Evolutionary conservation across 1,284 basidiomycete genomes (phyloP).

Genomic region (Papiliotrema terrestris): DNA sequence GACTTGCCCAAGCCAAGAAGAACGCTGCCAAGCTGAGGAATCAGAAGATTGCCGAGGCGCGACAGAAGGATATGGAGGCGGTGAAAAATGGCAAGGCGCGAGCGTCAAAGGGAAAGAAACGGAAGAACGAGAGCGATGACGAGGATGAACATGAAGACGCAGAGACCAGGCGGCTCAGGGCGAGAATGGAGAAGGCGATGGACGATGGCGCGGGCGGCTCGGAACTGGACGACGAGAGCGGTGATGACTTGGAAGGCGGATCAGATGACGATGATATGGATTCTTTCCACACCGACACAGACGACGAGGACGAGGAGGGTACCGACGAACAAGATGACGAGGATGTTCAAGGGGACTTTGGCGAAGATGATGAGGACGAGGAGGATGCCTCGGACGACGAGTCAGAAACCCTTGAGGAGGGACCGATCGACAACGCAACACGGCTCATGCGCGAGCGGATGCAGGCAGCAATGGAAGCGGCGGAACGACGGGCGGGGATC

Average conservation of each 20-base stretch:
- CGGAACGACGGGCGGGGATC: conserved; percentile 21
- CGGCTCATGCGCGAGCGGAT: conserved; percentile 23
- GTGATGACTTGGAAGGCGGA: too few species aligned
- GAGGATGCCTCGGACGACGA: conserved; percentile 10
- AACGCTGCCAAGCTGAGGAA: conserved; percentile 19
- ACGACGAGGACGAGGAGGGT: not conserved
- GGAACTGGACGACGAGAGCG: not conserved
- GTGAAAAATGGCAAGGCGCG: conserved; percentile 1
- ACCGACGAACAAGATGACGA: conserved; percentile 18
- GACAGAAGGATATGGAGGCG: conserved; percentile 5
- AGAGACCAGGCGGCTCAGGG: conserved; percentile 17
- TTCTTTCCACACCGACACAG: conserved; percentile 20
- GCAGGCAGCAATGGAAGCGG: conserved; percentile 40
- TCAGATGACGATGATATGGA: conserved; percentile 7
- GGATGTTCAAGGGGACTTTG: conserved; percentile 4
- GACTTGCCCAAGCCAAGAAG: conserved; percentile 2
- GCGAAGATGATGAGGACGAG: not conserved
- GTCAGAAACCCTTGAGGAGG: conserved; percentile 22
- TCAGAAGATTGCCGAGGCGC: conserved; percentile 20
- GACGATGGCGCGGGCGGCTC: conserved; percentile 22
- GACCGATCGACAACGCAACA: conserved; percentile 21
- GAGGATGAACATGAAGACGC: conserved; percentile 29
- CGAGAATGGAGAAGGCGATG: conserved; percentile 27
- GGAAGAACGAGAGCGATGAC: conserved; percentile 11
- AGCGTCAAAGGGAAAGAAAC: not conserved